Evolutionary conservation across 345 rosid genomes (phyloP).

Genomic region (Syzygium jambos): DNA sequence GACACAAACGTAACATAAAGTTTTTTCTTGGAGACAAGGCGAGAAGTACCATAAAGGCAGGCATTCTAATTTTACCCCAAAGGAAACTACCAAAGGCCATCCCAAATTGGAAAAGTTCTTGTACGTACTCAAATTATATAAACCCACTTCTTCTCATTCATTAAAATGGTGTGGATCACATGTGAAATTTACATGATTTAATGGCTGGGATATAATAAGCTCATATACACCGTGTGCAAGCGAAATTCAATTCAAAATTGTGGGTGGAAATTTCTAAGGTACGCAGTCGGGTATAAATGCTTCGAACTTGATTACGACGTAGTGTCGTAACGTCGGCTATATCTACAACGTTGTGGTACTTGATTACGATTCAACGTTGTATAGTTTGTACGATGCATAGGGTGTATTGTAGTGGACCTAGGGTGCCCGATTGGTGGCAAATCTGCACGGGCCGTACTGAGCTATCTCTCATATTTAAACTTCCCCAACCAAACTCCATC

Average conservation of each 20-base stretch:
- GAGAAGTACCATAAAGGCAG: not conserved
- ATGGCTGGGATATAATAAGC: not conserved
- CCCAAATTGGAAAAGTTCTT: not conserved
- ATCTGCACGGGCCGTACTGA: not conserved
- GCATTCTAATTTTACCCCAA: not conserved
- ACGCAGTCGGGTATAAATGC: not conserved
- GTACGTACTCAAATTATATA: not conserved
- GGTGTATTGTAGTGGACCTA: too few relatives aligned
- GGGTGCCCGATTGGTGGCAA: not conserved
- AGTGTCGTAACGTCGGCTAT: rapidly evolving
- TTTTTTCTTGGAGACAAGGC: not conserved
- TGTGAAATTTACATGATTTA: not conserved
- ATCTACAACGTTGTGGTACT: not conserved
- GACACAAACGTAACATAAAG: not conserved
- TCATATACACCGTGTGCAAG: not conserved
- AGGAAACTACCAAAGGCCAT: not conserved
- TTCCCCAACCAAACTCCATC: not conserved
- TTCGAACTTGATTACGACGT: rapidly evolving
- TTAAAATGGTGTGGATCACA: not conserved
- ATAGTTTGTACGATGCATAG: not conserved
- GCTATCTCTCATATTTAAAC: not conserved
- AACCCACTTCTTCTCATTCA: not conserved
- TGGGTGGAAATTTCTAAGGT: too few relatives aligned
- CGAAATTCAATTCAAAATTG: not conserved
- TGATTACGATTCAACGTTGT: not conserved